A percentile compares a stretch with the other conserved stretches of the same genome.
Evolutionary conservation across 2,329 filamentous ascomycete genomes (phyloP).

Genomic region (Didymosphaeria variabile): DNA sequence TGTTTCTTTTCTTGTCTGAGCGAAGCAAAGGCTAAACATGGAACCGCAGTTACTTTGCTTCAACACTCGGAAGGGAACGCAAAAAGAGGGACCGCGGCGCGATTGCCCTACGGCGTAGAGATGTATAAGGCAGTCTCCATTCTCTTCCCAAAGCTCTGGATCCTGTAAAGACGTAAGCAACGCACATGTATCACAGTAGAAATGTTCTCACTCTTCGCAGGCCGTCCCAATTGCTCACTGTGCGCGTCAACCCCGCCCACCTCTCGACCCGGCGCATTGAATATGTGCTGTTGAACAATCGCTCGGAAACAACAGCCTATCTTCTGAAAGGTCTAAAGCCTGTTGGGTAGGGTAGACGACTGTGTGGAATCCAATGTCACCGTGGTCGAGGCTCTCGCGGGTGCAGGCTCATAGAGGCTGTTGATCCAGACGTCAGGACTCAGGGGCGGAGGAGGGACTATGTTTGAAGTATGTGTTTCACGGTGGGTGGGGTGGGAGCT

Average conservation of each 20-base stretch:
- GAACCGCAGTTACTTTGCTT: constrained; percentile 67
- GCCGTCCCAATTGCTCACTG: constrained; percentile 54
- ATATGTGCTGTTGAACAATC: constrained; percentile 28
- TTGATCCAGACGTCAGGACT: background rate
- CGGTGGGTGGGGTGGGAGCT: background rate
- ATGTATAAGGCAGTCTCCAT: constrained; percentile 75
- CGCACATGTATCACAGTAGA: constrained; percentile 2
- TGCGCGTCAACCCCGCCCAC: constrained; percentile 46
- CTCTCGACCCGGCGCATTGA: constrained; percentile 41
- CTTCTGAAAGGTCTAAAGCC: background rate
- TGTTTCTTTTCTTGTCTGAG: constrained; percentile 37
- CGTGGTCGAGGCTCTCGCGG: background rate
- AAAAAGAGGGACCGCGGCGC: constrained; percentile 72
- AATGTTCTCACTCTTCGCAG: constrained; percentile 54
- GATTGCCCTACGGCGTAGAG: constrained; percentile 73
- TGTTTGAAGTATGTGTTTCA: background rate
- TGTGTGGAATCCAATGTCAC: background rate
- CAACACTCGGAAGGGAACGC: constrained; percentile 67
- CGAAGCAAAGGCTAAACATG: constrained; percentile 62
- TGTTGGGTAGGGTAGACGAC: background rate
- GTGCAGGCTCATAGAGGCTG: background rate
- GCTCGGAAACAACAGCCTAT: background rate
- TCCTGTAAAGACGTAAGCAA: constrained; percentile 61
- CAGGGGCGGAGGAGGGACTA: background rate
- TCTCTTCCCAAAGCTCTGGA: constrained; percentile 72